Base-by-base conservation (phyloP, 768 basidiomycete genomes). In the Grammothele lineata region DNA sequence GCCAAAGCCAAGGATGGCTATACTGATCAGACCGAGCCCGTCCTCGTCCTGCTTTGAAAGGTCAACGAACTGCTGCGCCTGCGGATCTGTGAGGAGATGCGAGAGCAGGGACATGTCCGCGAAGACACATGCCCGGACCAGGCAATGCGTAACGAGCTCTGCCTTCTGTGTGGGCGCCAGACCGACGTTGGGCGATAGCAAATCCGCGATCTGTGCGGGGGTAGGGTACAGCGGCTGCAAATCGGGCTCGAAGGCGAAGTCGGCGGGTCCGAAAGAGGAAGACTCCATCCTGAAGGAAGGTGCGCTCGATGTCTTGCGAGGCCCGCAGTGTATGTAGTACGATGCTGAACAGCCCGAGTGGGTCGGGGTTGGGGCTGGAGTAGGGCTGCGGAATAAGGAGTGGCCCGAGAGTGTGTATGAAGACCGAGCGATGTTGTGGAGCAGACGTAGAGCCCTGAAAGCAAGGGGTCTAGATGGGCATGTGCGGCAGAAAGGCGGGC, bases 21-120 rank as follows among this genome's bases (percentile, higher is more conserved):
- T 73, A 62, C 87, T 85, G 70, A 93, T 74, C 51, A 92, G 69
- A 21, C 86, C 83, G 37, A 92, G 72, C 11, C 90, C 91, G 54
- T 97, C 92, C 42, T 94, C 92, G 65, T 95, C 93, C 54, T 78
- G 76, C 45, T 77, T 65, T 34, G 69, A 69, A 38, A 92, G 73
- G 65, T 92, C 88, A 48, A 89, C 69, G 57, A 73, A 77, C 9
- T 70, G 62, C 60, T 84, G 87, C 5, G 83, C 77, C 45, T 80
- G 80, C 33, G 74, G 71, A 65, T 90, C 85, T 27, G 73, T 68
- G 40, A 92, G 71, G 44, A 92, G 76, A 62, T 81, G 83, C 36
- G 85, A 82, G 32, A 92, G 71, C 46, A 90, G 67, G 11, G 77
- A 58, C 53, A 88, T 69, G 61, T 92, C 90, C 40, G 78, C 88